These are phyloP conservation scores for Gynostemma pentaphyllum DNA, from an alignment of 306 rosid genomes.

Conservation along the genomic window DNA sequence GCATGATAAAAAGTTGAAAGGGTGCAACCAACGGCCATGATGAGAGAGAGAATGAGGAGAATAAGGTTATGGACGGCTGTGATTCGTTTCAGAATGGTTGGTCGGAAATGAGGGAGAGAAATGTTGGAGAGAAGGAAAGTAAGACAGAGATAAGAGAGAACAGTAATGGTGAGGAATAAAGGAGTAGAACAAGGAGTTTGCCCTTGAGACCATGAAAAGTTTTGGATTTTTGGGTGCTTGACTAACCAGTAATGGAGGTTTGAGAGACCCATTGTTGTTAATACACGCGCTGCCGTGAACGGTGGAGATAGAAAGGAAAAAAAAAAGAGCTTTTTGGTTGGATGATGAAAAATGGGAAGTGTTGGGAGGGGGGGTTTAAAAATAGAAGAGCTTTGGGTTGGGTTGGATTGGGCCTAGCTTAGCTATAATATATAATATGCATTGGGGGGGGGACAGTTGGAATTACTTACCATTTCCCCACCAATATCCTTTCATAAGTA, in stretches of 20 bases:
- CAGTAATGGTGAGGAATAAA: constrained; percentile 25
- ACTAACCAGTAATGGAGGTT: constrained; percentile 43
- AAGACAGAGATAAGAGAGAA: constrained; percentile 39
- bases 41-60: constrained; percentile 54
- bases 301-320: no score
- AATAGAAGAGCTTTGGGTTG: no score
- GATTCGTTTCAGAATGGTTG: constrained; percentile 32
- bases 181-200: constrained; percentile 35
- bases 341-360: no score
- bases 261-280: neutral
- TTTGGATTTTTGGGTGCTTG: constrained; percentile 37
- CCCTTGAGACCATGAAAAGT: constrained; percentile 56
- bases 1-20: constrained; percentile 37
- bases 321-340: no score
- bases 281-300: neutral
- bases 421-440: no score
- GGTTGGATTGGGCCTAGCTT: no score
- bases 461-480: no score
- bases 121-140: constrained; percentile 36
- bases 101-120: constrained; percentile 14
- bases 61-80: constrained; percentile 45
- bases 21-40: constrained; percentile 43
- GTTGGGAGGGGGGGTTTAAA: no score
- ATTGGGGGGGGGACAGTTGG: no score
- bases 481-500: no score